Conservation (phyloP, 768 basidiomycete genomes). For the Epithele typhae region DNA sequence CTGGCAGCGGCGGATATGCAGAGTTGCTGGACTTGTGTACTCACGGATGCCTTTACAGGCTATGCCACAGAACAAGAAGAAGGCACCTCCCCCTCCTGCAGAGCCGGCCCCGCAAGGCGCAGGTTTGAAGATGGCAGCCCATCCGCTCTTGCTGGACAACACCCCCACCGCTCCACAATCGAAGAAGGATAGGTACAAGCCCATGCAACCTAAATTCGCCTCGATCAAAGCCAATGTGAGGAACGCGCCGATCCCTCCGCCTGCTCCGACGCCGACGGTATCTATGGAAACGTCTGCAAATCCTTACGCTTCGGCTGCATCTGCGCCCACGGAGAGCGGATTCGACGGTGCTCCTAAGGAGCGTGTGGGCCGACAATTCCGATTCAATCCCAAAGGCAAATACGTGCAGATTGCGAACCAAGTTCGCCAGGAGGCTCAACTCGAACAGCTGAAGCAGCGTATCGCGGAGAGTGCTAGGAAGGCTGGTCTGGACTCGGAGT, state of each 20-base stretch:
- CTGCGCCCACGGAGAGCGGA: constrained; percentile 49
- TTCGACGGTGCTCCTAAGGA: constrained; percentile 76
- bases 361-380: constrained; percentile 62
- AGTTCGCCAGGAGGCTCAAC: constrained; percentile 66
- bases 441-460: constrained; percentile 88
- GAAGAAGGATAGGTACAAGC: constrained; percentile 91
- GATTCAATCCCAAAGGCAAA: constrained; percentile 92
- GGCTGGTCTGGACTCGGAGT: constrained; percentile 91
- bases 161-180: constrained; percentile 57
- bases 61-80: constrained; percentile 50
- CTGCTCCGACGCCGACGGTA: constrained; percentile 32
- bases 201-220: constrained; percentile 99
- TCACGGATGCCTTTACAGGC: too few relatives aligned
- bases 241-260: constrained; percentile 62
- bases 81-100: constrained; percentile 38
- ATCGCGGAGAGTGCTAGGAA: constrained; percentile 92
- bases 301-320: constrained; percentile 64
- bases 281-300: constrained; percentile 51
- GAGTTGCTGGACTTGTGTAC: too few relatives aligned
- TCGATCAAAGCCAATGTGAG: constrained; percentile 89
- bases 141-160: constrained; percentile 76
- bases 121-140: constrained; percentile 87
- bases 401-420: constrained; percentile 74
- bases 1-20: too few relatives aligned
- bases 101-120: constrained; percentile 75